Evolutionary conservation across 2,329 filamentous ascomycete species (phyloP).

Genomic region (Samsoniella hepiali): DNA sequence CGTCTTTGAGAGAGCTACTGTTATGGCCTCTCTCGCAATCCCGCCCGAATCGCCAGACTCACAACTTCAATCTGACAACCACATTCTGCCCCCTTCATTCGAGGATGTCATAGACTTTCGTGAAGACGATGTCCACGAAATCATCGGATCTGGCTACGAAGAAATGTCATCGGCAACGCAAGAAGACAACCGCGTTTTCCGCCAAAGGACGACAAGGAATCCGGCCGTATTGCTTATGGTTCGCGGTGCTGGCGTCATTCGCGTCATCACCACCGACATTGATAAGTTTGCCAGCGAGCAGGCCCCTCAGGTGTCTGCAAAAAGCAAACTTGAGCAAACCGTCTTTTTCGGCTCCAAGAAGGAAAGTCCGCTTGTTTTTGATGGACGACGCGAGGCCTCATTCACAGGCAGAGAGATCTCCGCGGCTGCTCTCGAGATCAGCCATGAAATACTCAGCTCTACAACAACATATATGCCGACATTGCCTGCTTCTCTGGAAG

Average conservation of each 20-base stretch:
- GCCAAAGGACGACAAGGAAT: slow-evolving; percentile 56
- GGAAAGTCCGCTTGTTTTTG: slow-evolving; percentile 85
- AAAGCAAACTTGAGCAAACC: slow-evolving; percentile 88
- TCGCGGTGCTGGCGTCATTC: slow-evolving; percentile 59
- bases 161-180: slow-evolving; percentile 44
- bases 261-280: slow-evolving; percentile 56
- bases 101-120: slow-evolving; percentile 86
- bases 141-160: slow-evolving; percentile 62
- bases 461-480: slow-evolving; percentile 70
- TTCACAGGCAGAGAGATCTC: slow-evolving; percentile 71
- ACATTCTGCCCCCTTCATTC: slow-evolving; percentile 63
- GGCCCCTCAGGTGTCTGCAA: slow-evolving; percentile 68
- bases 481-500: slow-evolving; percentile 71
- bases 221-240: slow-evolving; percentile 61
- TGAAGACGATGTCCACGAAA: slow-evolving; percentile 59
- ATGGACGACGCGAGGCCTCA: slow-evolving; percentile 60
- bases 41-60: slow-evolving; percentile 69
- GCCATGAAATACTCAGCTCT: slow-evolving; percentile 76
- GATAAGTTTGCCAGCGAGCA: slow-evolving; percentile 57
- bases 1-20: slow-evolving; percentile 73
- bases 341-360: slow-evolving; percentile 84
- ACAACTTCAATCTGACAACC: slow-evolving; percentile 68
- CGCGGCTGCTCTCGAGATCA: slow-evolving; percentile 73
- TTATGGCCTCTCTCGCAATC: slow-evolving; percentile 70
- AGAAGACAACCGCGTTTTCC: slow-evolving; percentile 49